Evolutionary conservation across 139 green algal genomes (phyloP).

Genomic region (Raphidocelis subcapitata): DNA sequence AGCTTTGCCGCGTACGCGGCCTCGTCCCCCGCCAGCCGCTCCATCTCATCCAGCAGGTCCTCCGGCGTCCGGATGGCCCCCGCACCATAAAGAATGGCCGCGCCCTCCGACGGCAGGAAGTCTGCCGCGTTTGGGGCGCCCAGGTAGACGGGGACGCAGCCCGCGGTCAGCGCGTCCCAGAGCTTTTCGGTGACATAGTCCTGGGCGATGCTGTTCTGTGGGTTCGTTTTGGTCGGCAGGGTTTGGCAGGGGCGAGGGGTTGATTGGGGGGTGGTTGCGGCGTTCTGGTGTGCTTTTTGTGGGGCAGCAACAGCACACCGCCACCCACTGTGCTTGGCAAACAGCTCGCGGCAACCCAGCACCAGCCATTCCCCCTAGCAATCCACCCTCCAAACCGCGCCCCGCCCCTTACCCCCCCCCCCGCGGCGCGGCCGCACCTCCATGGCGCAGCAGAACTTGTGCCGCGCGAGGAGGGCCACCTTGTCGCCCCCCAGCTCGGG

Average conservation of each 20-base stretch:
- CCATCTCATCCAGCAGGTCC: slow-evolving; percentile 9
- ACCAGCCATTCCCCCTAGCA: no score
- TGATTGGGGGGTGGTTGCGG: no score
- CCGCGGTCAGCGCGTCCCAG: slow-evolving; percentile 31
- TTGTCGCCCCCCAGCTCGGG: not conserved
- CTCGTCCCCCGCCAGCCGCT: slow-evolving; percentile 2
- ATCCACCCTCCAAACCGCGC: no score
- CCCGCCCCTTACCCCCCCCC: no score
- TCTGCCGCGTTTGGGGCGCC: slow-evolving; percentile 29
- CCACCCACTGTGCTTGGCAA: no score
- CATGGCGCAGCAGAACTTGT: slow-evolving; percentile 14
- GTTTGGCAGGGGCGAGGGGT: no score
- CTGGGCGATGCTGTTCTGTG: slow-evolving; percentile 6
- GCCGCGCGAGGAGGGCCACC: not conserved
- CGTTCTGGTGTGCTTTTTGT: no score
- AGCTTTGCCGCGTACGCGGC: slow-evolving; percentile 27
- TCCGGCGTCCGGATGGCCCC: not conserved
- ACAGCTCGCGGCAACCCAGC: no score
- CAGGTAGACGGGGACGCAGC: slow-evolving; percentile 40
- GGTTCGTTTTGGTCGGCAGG: no score
- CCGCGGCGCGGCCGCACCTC: no score
- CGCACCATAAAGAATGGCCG: slow-evolving; percentile 9
- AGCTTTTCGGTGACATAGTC: slow-evolving; percentile 42
- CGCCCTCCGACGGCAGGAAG: slow-evolving; percentile 22
- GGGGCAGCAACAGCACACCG: no score